phyloP scores from a whole-genome alignment of 192 early-diverging fungal genomes.

The Coemansia sp. region DNA sequence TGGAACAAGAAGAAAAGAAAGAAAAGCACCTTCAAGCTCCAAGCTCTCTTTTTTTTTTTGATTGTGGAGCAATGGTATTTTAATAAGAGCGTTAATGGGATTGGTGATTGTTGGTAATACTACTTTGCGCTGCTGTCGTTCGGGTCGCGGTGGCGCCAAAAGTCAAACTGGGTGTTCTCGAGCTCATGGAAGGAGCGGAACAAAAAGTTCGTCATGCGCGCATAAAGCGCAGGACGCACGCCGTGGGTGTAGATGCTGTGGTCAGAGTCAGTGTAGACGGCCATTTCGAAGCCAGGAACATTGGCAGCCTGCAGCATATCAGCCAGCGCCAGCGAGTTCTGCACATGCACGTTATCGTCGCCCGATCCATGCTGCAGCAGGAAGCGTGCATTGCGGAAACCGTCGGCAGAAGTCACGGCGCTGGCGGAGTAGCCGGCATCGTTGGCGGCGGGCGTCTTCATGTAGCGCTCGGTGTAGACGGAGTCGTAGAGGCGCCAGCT shows the following conservation, averaged over 20 bases:
- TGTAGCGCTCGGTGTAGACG: constrained; percentile 95
- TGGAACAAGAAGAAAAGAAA: background rate
- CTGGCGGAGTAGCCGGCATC: constrained; percentile 74
- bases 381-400: constrained; percentile 76
- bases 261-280: constrained; percentile 88
- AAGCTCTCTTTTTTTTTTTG: too few relatives aligned
- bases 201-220: constrained; percentile 58
- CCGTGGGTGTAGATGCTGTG: constrained; percentile 80
- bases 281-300: constrained; percentile 80
- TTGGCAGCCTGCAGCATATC: constrained; percentile 72
- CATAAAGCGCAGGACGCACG: constrained; percentile 70
- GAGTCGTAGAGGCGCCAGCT: constrained; percentile 89
- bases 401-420: constrained; percentile 75
- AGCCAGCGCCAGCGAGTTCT: constrained; percentile 80
- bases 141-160: constrained; percentile 40
- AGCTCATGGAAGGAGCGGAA: constrained; percentile 58
- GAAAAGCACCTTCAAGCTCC: background rate
- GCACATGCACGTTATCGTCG: constrained; percentile 92
- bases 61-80: too few relatives aligned
- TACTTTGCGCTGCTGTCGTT: constrained; percentile 11
- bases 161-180: constrained; percentile 51
- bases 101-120: background rate
- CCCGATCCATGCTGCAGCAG: constrained; percentile 89
- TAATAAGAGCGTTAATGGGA: background rate
- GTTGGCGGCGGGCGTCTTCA: constrained; percentile 85